Base-by-base conservation (phyloP, 441 rosid species). In the Metrosideros polymorpha region DNA sequence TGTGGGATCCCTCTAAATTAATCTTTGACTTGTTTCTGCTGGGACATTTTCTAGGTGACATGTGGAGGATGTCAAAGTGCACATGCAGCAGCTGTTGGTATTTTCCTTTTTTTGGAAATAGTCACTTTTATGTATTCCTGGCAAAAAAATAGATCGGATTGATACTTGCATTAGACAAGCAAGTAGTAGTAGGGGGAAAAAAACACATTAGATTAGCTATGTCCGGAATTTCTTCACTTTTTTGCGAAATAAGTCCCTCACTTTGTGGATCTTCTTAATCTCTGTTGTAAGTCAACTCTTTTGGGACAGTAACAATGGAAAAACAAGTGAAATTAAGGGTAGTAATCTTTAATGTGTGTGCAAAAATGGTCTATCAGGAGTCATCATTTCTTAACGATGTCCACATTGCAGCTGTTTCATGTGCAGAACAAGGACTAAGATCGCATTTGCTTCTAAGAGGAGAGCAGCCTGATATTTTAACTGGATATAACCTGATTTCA, bases 21-120 rank as follows among this genome's bases (percentile, higher is more conserved):
- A 71, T 39, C 15, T 71, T 39, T 71, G 79, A 71, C 47, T 39
- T 3, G n/a, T 24, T 85, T 90, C 77, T 39, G 85, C 53, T 88
- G 84, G 79, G 85, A 84, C 84, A 89, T 91, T 92, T 92, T 91
- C 84, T 91, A 95, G 99, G 98, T 96, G 90, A 95, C 98, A 17
- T 97, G 99, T 88, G 99, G 99, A 87, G 99, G 98, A 86, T 94
- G 98, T 91, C 99, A 95, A 93, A 97, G 98, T 82, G 98, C 98
- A 19, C 98, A 97, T 88, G 89, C 99, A 88, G 95, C 97, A 85
- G 96, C 97, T 84, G 95, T 94, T 90, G 99, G 99, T 92, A 91
- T 71, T 12, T 71, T 39, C 79, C 39, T 71, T 71, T n/a, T 71
- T 39, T 43, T 71, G 89, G 92, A 85, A 49, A 79, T 50, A 57